Evolutionary conservation across 768 basidiomycete genomes (phyloP), one percentile per base, ranked within the genome.

Genomic region (Lepiota venenata): DNA sequence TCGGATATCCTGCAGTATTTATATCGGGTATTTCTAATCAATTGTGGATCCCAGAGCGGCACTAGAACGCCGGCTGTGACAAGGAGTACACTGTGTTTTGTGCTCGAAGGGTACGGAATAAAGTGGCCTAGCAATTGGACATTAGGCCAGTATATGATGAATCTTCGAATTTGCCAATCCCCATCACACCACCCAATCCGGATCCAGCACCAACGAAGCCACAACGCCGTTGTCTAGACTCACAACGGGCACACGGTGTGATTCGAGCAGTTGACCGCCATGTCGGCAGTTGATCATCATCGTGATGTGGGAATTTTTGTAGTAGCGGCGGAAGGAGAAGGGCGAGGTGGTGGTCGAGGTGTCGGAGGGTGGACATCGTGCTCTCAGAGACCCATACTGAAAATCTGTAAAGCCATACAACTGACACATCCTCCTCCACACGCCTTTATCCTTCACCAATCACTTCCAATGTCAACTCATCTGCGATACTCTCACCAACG

Each of bases 121-220:
- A n/a, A n/a, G n/a, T n/a, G n/a, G n/a, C n/a, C n/a, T n/a, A n/a
- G n/a, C n/a, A n/a, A n/a, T n/a, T n/a, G n/a, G n/a, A n/a, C n/a
- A n/a, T n/a, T n/a, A n/a, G n/a, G n/a, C n/a, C n/a, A n/a, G n/a
- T n/a, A n/a, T n/a, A n/a, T n/a, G n/a, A 62, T 93, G 88, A 43
- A 98, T 87, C 57, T 85, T 84, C 58, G 81, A 79, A 65, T 88
- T 95, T 8, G 91, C 89, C 60, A 97, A 86, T 1, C 92, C 94
- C n/a, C n/a, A n/a, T n/a, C 16, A 94, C 42, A 96, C 86, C 63
- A 98, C 83, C 80, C 87, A 91, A 42, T 88, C 81, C 12, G 75
- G 69, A 68, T 96, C 91, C 46, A 98, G 74, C 0, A 93, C 91
- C 18, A 95, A 77, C 3, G 88, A 91, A 0, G 96, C 97, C 22